Evolutionary conservation across 257 asterid species (phyloP).

Genomic region (Knoxia roxburghii): DNA sequence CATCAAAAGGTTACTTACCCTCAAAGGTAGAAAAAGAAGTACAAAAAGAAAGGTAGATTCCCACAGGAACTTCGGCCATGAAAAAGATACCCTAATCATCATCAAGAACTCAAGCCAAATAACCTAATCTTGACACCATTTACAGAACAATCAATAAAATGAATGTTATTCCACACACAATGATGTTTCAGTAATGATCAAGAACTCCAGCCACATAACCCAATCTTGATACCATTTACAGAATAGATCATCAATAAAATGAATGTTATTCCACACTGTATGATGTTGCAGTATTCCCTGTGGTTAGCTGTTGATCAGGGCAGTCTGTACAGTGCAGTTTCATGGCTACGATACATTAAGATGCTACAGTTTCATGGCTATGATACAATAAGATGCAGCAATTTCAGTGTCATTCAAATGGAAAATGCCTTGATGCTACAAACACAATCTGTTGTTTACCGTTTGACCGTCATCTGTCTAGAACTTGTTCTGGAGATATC

Average conservation of each 20-base stretch:
- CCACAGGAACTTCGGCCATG: no score
- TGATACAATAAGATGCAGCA: background rate
- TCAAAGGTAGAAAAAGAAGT: no score
- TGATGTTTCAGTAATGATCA: no score
- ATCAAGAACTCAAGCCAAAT: background rate
- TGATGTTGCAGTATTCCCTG: background rate
- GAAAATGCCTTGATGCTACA: no score
- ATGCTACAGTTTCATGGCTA: background rate
- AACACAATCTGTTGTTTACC: background rate
- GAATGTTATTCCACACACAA: no score
- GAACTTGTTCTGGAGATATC: slow-evolving; percentile 42
- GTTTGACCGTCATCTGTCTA: slow-evolving; percentile 28
- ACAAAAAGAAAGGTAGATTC: slow-evolving; percentile 2
- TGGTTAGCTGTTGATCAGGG: background rate
- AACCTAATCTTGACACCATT: no score
- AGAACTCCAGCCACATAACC: background rate
- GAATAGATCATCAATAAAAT: background rate
- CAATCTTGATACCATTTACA: background rate
- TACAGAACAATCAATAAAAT: no score
- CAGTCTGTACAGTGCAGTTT: background rate
- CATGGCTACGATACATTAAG: no score
- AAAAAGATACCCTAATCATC: background rate
- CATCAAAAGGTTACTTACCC: background rate
- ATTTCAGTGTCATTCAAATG: background rate
- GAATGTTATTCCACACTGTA: background rate